Conservation (phyloP, 164 flowering plant genomes). For the Vitis rotundifolia region DNA sequence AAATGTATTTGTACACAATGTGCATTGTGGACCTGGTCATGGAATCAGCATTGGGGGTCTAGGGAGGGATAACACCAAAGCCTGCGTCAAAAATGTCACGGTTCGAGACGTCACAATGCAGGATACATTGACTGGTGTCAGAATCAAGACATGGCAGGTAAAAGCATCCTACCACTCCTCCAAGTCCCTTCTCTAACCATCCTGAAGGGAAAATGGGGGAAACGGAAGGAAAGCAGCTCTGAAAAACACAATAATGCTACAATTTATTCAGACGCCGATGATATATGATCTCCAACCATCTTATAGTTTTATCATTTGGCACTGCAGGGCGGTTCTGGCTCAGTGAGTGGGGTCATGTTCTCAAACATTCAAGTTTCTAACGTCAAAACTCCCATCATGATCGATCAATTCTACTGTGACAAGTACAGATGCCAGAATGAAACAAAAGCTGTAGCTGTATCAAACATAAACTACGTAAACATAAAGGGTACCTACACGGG, state of each 20-base stretch:
- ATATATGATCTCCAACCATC: neutral
- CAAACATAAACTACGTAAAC: slow-evolving; percentile 42
- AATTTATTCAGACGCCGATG: too few species aligned
- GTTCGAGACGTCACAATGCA: slow-evolving; percentile 32
- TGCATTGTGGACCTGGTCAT: slow-evolving; percentile 53
- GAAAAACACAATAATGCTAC: too few species aligned
- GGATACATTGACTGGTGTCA: slow-evolving; percentile 34
- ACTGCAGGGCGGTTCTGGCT: slow-evolving; percentile 63
- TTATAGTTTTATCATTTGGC: neutral
- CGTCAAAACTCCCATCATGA: slow-evolving; percentile 52
- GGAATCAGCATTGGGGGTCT: slow-evolving; percentile 54
- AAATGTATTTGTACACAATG: slow-evolving; percentile 36
- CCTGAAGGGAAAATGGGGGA: neutral
- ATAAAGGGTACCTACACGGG: slow-evolving; percentile 55
- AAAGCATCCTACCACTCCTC: neutral
- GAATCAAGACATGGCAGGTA: slow-evolving; percentile 63
- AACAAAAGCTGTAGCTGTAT: slow-evolving; percentile 59
- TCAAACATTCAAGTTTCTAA: slow-evolving; percentile 56
- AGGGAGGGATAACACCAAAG: slow-evolving; percentile 40
- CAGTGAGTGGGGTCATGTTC: slow-evolving; percentile 48
- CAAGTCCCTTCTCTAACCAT: neutral
- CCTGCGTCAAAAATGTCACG: slow-evolving; percentile 49
- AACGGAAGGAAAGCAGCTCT: too few species aligned
- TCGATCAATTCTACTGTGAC: slow-evolving; percentile 64
- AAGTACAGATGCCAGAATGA: slow-evolving; percentile 41